Base-by-base conservation (phyloP, 2,329 filamentous ascomycete species). In the Ophiostoma montium region DNA sequence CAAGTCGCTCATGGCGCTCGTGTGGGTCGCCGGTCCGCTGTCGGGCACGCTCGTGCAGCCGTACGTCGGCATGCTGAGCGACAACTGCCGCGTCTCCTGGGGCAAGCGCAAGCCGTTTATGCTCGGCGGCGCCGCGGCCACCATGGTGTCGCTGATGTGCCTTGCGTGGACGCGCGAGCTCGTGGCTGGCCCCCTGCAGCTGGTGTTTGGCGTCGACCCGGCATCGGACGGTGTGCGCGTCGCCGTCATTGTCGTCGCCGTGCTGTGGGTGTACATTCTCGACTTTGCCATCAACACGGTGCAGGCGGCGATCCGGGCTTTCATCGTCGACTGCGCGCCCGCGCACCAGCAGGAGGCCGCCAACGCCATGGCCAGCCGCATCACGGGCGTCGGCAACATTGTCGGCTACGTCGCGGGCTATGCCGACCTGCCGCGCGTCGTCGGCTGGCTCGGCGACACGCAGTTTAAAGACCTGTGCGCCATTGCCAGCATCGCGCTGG, bases 221-320 rank as follows among this genome's bases (percentile, higher is more conserved):
- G 72, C 80, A 35, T 85, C 82, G 0, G 57, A 72, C 8, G 76
- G 72, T 3, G 81, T 84, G 42, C 81, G 78, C 59, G 72, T 71
- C 3, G 69, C 71, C 38, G 76, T 84, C 44, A 90, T 95, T 56
- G 69, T 86, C 31, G 74, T 86, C 50, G 90, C 90, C 8, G 87
- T 95, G 6, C 61, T 88, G 30, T 83, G 88, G 67, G 84, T 96
- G 58, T 96, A 94, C 65, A 72, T 92, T 46, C 74, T 96, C 46
- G 90, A 96, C 63, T 92, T 96, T 63, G 80, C 89, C 58, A 92
- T 96, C 68, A 96, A 96, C 65, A 92, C 89, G 50, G 86, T 96
- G 32, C 90, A 96, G 74, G 90, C 92, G 45, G 85, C 81, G 5
- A 85, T 95, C 59, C 78, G 89, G 55, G 87, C 89, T 21, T 94